Evolutionary conservation across 345 rosid species (phyloP), one percentile per base, ranked within the genome.

Genomic region (Laguncularia racemosa): DNA sequence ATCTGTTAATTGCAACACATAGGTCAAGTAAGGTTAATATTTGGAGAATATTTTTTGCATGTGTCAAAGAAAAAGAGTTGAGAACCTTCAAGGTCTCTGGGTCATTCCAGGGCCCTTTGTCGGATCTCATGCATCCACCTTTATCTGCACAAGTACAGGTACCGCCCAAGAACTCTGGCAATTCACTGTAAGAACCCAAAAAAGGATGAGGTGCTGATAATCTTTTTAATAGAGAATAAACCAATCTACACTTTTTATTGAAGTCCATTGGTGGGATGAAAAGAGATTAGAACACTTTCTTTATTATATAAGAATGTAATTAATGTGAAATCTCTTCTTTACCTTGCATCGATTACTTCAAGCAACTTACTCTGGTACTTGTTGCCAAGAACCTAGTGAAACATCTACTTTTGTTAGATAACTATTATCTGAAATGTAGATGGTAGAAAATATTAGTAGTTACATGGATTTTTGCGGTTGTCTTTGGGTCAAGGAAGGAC

Each of bases 401-500:
- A 18, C 20, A 58, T 4, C 20, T 17, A 3, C 44, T 28, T 13
- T 8, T 20, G 12, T 45, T 14, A 21, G 10, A 28, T 13, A 54
- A 10, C 43, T 12, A 16, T 18, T 20, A 3, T 54, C 57, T 11
- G 20, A 45, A 20, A 54, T 26, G 57, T 26, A 2, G 19, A 45
- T 16, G 57, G 45, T 54, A 1, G 19, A 13, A 15, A 20, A 54
- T 13, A 54, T 54, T 23, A 23, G 33, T 12, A 45, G 73, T 44
- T 60, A 77, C 82, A 45, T 73, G 75, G 55, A 77, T 73, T 66
- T 77, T 77, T 20, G 78, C 51, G 33, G 76, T 62, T 11, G 82
- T 77, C 67, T 59, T 77, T 19, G 82, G 82, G 62, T 77, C 82
- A 46, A 77, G 71, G 59, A 77, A 77, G 20, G 69, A 50, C 63